Percentiles rank a stretch among this genome's conserved stretches.
Evolutionary conservation across 179 eudicot species (phyloP).

Genomic region (Silene vulgaris): DNA sequence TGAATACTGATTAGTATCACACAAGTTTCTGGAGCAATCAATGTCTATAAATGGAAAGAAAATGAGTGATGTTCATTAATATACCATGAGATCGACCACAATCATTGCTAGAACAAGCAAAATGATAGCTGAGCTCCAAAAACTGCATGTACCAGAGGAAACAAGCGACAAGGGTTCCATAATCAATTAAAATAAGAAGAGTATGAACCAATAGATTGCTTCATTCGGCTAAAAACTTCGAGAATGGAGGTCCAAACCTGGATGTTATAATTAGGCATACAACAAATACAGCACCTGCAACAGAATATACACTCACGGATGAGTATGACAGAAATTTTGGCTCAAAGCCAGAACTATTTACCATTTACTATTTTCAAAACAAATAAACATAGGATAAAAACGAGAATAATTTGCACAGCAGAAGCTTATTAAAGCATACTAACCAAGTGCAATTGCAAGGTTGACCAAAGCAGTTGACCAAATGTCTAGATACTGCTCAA

Average conservation of each 20-base stretch:
- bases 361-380: not conserved
- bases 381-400: not conserved
- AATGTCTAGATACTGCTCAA: slow-evolving; percentile 92
- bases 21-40: not conserved
- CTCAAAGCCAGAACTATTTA: not conserved
- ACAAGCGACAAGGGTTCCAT: slow-evolving; percentile 11
- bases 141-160: slow-evolving; percentile 40
- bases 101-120: slow-evolving; percentile 81
- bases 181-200: not conserved
- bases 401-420: not conserved
- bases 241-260: slow-evolving; percentile 46
- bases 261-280: slow-evolving; percentile 80
- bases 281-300: slow-evolving; percentile 79
- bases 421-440: slow-evolving; percentile 29
- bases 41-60: not conserved
- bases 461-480: slow-evolving; percentile 84
- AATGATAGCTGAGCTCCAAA: slow-evolving; percentile 87
- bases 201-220: not conserved
- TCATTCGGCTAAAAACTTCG: slow-evolving; percentile 7
- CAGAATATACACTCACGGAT: slow-evolving; percentile 15
- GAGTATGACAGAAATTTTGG: slow-evolving; percentile 5
- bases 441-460: slow-evolving; percentile 88
- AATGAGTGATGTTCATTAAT: not conserved
- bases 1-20: not conserved
- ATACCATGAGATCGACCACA: slow-evolving; percentile 85